phyloP scores from a whole-genome alignment of 176 grass and related monocot genomes.

The Eleusine indica region DNA sequence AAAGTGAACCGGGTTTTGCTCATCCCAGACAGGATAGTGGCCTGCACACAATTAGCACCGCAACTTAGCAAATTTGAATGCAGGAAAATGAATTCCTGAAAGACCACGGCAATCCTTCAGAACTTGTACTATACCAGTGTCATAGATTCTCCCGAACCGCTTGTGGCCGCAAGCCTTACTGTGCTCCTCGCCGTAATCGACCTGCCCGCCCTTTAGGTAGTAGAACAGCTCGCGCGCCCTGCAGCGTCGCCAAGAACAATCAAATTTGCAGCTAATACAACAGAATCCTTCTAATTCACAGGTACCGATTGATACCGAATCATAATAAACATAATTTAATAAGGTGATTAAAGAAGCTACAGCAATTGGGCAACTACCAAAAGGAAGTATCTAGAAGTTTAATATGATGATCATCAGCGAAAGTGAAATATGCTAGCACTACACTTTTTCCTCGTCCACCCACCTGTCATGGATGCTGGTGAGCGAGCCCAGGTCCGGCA shows the following conservation, averaged over 20 bases:
- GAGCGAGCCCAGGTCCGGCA: conserved; percentile 97
- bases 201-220: conserved; percentile 94
- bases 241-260: conserved; percentile 22
- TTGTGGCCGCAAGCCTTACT: conserved; percentile 73
- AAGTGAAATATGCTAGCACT: not conserved
- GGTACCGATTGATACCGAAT: conserved; percentile 1
- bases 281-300: not conserved
- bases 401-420: not conserved
- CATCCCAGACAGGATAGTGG: conserved; percentile 86
- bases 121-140: conserved; percentile 60
- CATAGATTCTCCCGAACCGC: conserved; percentile 81
- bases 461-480: conserved; percentile 98
- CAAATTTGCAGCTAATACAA: not conserved
- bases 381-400: conserved; percentile 8
- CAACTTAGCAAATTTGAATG: conserved; percentile 1
- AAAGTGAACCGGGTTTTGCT: conserved; percentile 86
- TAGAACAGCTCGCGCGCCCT: conserved; percentile 98
- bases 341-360: conserved; percentile 16
- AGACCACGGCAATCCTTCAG: not conserved
- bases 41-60: conserved; percentile 54
- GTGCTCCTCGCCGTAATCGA: conserved; percentile 92
- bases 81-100: not conserved
- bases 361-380: conserved; percentile 14
- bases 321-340: conserved; percentile 18
- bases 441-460: not conserved